Evolutionary conservation across 2,329 filamentous ascomycete species (phyloP).

Genomic region (Xylariales sp.): DNA sequence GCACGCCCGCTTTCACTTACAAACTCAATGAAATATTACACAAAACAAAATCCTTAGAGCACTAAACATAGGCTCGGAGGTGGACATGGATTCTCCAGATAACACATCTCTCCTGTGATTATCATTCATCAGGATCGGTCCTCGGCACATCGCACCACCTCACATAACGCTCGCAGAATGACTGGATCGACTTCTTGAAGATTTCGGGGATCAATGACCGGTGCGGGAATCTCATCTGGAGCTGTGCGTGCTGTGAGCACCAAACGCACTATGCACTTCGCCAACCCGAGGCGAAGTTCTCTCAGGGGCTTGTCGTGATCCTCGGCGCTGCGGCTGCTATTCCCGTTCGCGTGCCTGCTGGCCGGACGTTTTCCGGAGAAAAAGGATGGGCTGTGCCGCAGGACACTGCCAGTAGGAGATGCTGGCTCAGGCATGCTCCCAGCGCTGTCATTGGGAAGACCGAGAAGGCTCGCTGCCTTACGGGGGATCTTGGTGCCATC

Average conservation of each 20-base stretch:
- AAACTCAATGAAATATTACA: too few species aligned
- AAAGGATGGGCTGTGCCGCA: constrained; percentile 13
- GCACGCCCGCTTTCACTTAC: too few species aligned
- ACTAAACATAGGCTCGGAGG: too few species aligned
- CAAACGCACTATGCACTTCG: constrained; percentile 45
- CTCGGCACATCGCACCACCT: constrained; percentile 36
- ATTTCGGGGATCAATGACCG: background rate
- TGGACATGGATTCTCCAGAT: too few species aligned
- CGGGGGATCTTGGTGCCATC: constrained; percentile 19
- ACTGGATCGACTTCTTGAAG: constrained; percentile 26
- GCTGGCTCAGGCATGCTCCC: constrained; percentile 10
- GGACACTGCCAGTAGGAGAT: constrained; percentile 12
- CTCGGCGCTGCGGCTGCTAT: constrained; percentile 7
- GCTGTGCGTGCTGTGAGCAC: constrained; percentile 40
- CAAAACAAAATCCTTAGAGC: too few species aligned
- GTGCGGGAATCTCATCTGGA: background rate
- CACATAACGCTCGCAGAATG: constrained; percentile 34
- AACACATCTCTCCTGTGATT: too few species aligned
- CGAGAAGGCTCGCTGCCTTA: constrained; percentile 49
- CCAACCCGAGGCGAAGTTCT: constrained; percentile 44
- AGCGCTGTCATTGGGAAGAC: constrained; percentile 28
- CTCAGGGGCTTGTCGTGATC: constrained; percentile 30
- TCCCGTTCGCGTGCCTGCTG: constrained; percentile 8
- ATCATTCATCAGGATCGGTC: constrained; percentile 19
- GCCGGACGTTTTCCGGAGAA: constrained; percentile 14